Evolutionary conservation across 306 rosid genomes (phyloP).

Genomic region (Cucurbita argyrosperma): DNA sequence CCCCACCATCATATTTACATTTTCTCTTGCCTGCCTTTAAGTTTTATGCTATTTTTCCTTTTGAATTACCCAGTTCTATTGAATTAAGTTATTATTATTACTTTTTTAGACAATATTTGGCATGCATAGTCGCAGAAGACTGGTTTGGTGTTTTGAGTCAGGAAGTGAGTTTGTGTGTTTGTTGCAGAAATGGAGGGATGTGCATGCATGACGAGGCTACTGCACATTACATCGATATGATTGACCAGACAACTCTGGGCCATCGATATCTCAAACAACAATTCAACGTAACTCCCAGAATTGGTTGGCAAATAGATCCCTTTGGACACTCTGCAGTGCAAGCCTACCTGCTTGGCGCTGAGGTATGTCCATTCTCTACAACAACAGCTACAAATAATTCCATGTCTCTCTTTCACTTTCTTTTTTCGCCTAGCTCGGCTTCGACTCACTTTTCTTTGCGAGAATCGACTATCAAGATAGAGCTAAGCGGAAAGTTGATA

Average conservation of each 20-base stretch:
- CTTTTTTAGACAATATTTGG: no score
- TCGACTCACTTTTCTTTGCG: slow-evolving; percentile 25
- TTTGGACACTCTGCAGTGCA: slow-evolving; percentile 89
- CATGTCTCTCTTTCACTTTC: not conserved
- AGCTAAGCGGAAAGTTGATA: slow-evolving; percentile 17
- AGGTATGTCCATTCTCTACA: slow-evolving; percentile 19
- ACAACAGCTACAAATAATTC: not conserved
- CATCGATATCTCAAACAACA: slow-evolving; percentile 51
- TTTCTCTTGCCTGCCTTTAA: not conserved
- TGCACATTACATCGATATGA: slow-evolving; percentile 74
- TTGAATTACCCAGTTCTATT: no score
- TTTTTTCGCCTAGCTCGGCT: slow-evolving; percentile 18
- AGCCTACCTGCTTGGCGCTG: slow-evolving; percentile 66
- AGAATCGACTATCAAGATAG: slow-evolving; percentile 33
- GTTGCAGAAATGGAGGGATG: slow-evolving; percentile 75
- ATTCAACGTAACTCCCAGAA: slow-evolving; percentile 48
- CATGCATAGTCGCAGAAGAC: no score
- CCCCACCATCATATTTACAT: not conserved
- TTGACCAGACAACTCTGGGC: slow-evolving; percentile 88
- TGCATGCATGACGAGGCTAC: slow-evolving; percentile 95
- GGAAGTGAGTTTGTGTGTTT: no score
- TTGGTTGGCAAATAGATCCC: slow-evolving; percentile 88
- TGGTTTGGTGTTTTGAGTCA: no score
- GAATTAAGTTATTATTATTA: no score
- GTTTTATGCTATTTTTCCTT: not conserved